Conservation (phyloP, 2,329 filamentous ascomycete species). For the Cytospora piceae region DNA sequence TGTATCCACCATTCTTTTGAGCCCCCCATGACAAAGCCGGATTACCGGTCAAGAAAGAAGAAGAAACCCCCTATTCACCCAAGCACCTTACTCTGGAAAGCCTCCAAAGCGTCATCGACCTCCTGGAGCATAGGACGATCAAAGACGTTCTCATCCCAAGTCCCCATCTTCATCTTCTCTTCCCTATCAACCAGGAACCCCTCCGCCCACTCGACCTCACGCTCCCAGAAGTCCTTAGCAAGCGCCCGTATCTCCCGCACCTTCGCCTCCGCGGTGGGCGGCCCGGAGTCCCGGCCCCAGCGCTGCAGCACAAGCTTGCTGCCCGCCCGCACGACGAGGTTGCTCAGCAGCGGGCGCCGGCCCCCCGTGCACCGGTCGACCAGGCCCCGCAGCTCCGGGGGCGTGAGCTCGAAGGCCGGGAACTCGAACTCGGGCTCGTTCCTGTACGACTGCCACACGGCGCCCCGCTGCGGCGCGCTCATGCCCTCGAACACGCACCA, state of each 20-base stretch:
- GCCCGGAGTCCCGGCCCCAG: conserved; percentile 32
- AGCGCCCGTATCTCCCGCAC: conserved; percentile 39
- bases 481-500: conserved; percentile 67
- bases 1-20: background rate
- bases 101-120: conserved; percentile 42
- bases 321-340: conserved; percentile 48
- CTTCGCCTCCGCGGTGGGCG: conserved; percentile 36
- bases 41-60: background rate
- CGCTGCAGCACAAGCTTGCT: conserved; percentile 50
- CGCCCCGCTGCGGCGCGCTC: conserved; percentile 59
- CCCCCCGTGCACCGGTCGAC: conserved; percentile 58
- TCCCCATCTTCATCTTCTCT: conserved; percentile 42
- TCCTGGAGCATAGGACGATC: conserved; percentile 51
- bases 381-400: conserved; percentile 48
- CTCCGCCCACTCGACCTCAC: conserved; percentile 53
- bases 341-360: conserved; percentile 49
- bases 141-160: conserved; percentile 57
- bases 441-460: conserved; percentile 62
- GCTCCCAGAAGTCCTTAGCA: conserved; percentile 53
- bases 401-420: conserved; percentile 54
- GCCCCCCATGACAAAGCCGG: background rate
- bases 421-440: conserved; percentile 62
- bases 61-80: background rate
- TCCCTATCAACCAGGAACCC: conserved; percentile 49
- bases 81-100: conserved; percentile 20